phyloP scores from a whole-genome alignment of 257 asterid species.

The Cynanchum wilfordii region DNA sequence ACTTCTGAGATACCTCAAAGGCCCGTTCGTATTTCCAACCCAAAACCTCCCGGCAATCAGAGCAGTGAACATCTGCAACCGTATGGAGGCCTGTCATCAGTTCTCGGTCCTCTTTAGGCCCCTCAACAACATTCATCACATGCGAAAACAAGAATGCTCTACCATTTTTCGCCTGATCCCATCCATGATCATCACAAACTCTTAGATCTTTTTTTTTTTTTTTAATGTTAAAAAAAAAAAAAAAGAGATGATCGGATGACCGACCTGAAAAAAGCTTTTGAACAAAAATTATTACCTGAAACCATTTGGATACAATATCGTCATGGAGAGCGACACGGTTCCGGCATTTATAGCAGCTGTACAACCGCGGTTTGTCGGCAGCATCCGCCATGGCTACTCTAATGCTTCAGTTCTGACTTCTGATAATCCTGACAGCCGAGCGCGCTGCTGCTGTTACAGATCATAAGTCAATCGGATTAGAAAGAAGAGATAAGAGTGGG shows the following conservation, averaged over 20 bases:
- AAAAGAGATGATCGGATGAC: no score
- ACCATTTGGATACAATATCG: constrained; percentile 52
- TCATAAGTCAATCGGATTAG: no score
- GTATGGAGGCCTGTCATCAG: constrained; percentile 52
- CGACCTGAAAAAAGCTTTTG: no score
- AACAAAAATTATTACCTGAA: constrained; percentile 35
- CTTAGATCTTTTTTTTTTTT: no score
- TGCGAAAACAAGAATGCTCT: constrained; percentile 56
- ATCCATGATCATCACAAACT: neutral
- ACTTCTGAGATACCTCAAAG: constrained; percentile 44
- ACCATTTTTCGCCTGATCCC: constrained; percentile 39
- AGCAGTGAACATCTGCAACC: constrained; percentile 54
- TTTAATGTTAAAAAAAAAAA: no score
- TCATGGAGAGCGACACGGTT: constrained; percentile 56
- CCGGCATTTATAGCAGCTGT: constrained; percentile 68
- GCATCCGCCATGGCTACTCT: constrained; percentile 20
- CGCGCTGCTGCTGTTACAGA: no score
- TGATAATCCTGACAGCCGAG: no score
- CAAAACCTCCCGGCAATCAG: constrained; percentile 41
- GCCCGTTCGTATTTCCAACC: constrained; percentile 67
- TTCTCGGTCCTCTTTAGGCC: constrained; percentile 37
- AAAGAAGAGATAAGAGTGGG: no score
- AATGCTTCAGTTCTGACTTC: no score
- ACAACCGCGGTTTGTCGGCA: constrained; percentile 35
- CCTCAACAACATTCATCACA: constrained; percentile 35